Evolutionary conservation across 1,284 basidiomycete genomes (phyloP), one percentile per base, ranked within the genome.

Genomic region (Mycena citricolor): DNA sequence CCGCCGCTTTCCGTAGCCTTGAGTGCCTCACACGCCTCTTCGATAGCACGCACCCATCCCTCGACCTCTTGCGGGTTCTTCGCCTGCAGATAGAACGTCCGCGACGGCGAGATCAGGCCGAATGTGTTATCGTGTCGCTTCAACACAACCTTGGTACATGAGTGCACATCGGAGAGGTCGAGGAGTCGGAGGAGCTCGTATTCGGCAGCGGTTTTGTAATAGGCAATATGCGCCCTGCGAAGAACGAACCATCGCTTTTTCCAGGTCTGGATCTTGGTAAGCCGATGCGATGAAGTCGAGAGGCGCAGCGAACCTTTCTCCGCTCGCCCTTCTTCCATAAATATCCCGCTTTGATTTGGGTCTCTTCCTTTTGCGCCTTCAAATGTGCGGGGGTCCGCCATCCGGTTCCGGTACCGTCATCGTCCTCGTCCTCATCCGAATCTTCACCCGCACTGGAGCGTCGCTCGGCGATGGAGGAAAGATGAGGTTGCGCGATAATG

Each of bases 221-320:
- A 97, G 11, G 93, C 93, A 37, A 99, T 71, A 64, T 94, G 91
- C 13, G 88, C 89, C 0, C 90, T 81, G 12, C 95, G 81, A 47
- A 99, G 70, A 0, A 99, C 97, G 57, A 98, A 99, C 95, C 95
- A 99, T 26, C 95, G 81, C 70, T 94, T 94, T 76, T 98, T 98
- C 95, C 95, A 99, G 1, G 86, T 92, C 91, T 97, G 60, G 37
- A 33, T 45, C 45, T 16, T 19, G 33, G 47, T 44, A 44, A 48
- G 34, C 51, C 29, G 55, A 46, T 41, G 48, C 34, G 36, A 44
- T 35, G 36, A 41, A 51, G 49, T 23, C 38, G 24, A 21, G 43
- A 65, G 36, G 20, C n/a, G 41, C 30, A 30, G 65, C 76, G 50
- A 55, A 93, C 93, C 86, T 97, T 98, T 66, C 97, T 77, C 51